phyloP scores from a whole-genome alignment of 2,329 filamentous ascomycete genomes.

The Fusarium aywerte region DNA sequence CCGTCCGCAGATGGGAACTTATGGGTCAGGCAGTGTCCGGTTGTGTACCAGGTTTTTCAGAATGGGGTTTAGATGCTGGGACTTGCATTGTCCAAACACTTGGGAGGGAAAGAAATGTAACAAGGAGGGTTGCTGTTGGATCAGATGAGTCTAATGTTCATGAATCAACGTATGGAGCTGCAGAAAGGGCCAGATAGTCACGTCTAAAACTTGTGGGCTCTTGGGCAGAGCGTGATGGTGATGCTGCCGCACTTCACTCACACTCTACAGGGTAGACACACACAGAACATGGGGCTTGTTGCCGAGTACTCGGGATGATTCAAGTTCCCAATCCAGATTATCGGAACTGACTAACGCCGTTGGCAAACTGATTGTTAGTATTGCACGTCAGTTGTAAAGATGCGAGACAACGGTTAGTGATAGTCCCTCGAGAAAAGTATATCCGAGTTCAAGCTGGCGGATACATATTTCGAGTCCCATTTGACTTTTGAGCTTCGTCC shows the following conservation, averaged over 20 bases:
- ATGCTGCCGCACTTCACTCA: not conserved
- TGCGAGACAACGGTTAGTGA: not conserved
- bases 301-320: not conserved
- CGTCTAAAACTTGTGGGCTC: not conserved
- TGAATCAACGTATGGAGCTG: not conserved
- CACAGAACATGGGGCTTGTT: not conserved
- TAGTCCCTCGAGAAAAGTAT: not conserved
- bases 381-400: not conserved
- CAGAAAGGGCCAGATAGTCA: not conserved
- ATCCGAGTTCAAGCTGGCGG: slow-evolving; percentile 19
- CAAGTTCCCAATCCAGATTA: slow-evolving; percentile 23
- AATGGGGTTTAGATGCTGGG: not conserved
- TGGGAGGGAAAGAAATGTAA: not conserved
- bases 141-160: not conserved
- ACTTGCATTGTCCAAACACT: not conserved
- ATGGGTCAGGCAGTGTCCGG: slow-evolving; percentile 1
- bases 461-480: not conserved
- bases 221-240: not conserved
- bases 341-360: slow-evolving; percentile 13
- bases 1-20: not conserved
- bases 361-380: not conserved
- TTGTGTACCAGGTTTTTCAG: not conserved
- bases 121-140: not conserved
- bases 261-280: not conserved
- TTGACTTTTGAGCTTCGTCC: not conserved